Evolutionary conservation across 345 rosid species (phyloP).

Genomic region (Aquilaria malaccensis): DNA sequence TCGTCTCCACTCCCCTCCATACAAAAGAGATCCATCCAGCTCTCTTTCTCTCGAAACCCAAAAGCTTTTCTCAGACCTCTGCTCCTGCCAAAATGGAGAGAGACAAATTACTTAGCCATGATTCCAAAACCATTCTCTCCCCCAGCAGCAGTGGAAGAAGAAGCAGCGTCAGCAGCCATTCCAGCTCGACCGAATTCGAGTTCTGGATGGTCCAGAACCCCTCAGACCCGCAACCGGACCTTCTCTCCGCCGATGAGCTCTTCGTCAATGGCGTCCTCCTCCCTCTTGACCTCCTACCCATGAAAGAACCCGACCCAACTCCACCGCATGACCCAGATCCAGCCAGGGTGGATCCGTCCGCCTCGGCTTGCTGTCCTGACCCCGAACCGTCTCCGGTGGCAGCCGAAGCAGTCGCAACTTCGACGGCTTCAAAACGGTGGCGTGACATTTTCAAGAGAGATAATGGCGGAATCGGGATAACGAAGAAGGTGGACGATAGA

Average conservation of each 20-base stretch:
- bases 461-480: slow-evolving; percentile 21
- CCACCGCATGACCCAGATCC: slow-evolving; percentile 17
- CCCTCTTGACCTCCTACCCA: slow-evolving; percentile 32
- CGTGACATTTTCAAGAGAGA: slow-evolving; percentile 49
- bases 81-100: slow-evolving; percentile 24
- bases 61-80: not conserved
- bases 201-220: slow-evolving; percentile 45
- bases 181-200: slow-evolving; percentile 49
- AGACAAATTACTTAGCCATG: slow-evolving; percentile 15
- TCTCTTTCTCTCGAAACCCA: not conserved
- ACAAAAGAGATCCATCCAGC: not conserved
- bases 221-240: slow-evolving; percentile 26
- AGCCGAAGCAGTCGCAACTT: slow-evolving; percentile 7
- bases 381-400: slow-evolving; percentile 13
- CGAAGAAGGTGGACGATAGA: slow-evolving; percentile 10
- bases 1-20: not conserved
- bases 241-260: slow-evolving; percentile 39
- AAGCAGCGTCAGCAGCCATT: slow-evolving; percentile 14
- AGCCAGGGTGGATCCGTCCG: no score
- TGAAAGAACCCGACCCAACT: slow-evolving; percentile 9
- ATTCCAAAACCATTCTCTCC: slow-evolving; percentile 10
- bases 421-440: slow-evolving; percentile 61
- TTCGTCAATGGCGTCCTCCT: slow-evolving; percentile 43
- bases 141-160: slow-evolving; percentile 15
- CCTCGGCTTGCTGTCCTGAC: not conserved